Evolutionary conservation across 1,284 basidiomycete species (phyloP).

Genomic region (Pyrrhoderma lamaoense): DNA sequence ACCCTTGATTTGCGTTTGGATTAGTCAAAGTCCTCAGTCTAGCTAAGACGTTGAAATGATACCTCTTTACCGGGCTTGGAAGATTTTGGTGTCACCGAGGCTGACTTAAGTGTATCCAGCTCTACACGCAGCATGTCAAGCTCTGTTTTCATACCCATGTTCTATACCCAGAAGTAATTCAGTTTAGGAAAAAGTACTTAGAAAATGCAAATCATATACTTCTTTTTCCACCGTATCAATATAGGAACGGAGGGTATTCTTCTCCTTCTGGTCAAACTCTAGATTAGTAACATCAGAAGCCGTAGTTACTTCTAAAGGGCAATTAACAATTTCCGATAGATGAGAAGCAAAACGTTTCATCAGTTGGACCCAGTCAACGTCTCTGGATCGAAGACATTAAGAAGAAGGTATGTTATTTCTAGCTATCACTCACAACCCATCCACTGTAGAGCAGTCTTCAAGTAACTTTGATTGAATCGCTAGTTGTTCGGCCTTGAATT

Average conservation of each 20-base stretch:
- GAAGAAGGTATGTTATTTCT: background rate
- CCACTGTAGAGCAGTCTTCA: constrained; percentile 51
- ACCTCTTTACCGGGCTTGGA: constrained; percentile 36
- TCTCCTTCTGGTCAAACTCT: constrained; percentile 37
- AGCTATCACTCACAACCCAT: constrained; percentile 47
- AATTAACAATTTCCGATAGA: constrained; percentile 64
- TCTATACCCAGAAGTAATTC: constrained; percentile 29
- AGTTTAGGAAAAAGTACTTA: background rate
- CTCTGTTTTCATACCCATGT: constrained; percentile 43
- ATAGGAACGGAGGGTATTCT: constrained; percentile 50
- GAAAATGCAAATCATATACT: constrained; percentile 24
- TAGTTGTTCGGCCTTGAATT: constrained; percentile 56
- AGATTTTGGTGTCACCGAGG: constrained; percentile 13
- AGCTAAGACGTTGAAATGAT: background rate
- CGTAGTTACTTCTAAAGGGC: constrained; percentile 47
- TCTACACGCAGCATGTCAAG: constrained; percentile 57
- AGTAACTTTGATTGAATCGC: constrained; percentile 61
- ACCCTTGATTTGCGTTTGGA: constrained; percentile 15
- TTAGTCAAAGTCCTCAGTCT: too few species aligned
- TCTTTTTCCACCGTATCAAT: constrained; percentile 60
- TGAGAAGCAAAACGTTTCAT: constrained; percentile 55
- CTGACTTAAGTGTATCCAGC: constrained; percentile 54
- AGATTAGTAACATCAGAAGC: constrained; percentile 37
- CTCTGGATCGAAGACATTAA: constrained; percentile 26
- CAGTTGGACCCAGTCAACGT: constrained; percentile 57